Percentiles rank a stretch among this genome's conserved stretches.
phyloP scores from a whole-genome alignment of 192 early-diverging fungal genomes.

The Mortierella antarctica region DNA sequence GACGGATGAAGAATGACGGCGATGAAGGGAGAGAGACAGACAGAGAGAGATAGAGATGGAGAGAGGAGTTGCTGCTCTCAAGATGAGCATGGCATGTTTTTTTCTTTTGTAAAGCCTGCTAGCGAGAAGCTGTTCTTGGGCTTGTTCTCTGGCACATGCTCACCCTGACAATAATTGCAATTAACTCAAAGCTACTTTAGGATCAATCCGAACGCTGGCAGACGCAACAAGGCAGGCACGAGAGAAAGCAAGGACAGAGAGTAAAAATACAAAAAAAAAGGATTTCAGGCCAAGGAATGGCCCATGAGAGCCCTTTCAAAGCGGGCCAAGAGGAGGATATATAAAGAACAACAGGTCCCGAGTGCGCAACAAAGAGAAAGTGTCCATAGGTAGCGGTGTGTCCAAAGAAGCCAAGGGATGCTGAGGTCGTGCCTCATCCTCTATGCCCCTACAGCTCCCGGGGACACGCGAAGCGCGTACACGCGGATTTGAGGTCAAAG shows the following conservation, averaged over 20 bases:
- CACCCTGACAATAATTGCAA: constrained; percentile 3
- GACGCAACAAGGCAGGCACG: neutral
- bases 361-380: neutral
- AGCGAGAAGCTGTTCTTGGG: too few relatives aligned
- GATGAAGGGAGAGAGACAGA: neutral
- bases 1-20: neutral
- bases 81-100: too few relatives aligned
- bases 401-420: too few relatives aligned
- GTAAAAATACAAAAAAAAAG: neutral
- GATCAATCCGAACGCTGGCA: neutral
- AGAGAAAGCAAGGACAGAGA: neutral
- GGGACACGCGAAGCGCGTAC: too few relatives aligned
- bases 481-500: too few relatives aligned
- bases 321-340: neutral
- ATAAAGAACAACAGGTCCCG: neutral
- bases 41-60: constrained; percentile 8
- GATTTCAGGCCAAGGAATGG: neutral
- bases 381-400: neutral
- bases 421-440: too few relatives aligned
- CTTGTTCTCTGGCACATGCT: too few relatives aligned
- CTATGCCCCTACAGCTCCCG: too few relatives aligned
- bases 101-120: neutral
- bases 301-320: neutral
- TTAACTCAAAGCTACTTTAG: constrained; percentile 20
- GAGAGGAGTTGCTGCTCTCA: constrained; percentile 4